Conservation (phyloP, 2,329 filamentous ascomycete species). For the Chaetomium globosum region DNA sequence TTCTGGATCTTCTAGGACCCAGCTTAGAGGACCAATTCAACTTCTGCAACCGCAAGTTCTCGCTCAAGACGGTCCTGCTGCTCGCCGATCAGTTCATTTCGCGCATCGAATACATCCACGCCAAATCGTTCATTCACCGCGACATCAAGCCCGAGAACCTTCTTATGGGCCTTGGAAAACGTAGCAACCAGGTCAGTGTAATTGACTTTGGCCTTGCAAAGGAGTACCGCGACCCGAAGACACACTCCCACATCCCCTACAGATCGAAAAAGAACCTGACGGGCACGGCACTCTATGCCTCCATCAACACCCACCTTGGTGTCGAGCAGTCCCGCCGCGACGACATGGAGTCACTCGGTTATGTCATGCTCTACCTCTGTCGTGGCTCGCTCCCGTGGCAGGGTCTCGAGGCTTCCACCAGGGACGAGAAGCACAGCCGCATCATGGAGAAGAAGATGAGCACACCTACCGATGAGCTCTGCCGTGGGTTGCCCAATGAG, state of each 20-base stretch:
- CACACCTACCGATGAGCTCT: constrained; percentile 95
- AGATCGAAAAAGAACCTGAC: constrained; percentile 99
- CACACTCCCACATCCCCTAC: constrained; percentile 99
- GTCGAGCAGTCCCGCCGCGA: constrained; percentile 98
- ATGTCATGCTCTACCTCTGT: constrained; percentile 99
- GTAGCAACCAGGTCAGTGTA: constrained; percentile 98
- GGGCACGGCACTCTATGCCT: constrained; percentile 96
- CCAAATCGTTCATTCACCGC: constrained; percentile 99
- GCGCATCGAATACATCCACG: constrained; percentile 99
- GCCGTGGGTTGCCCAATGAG: constrained; percentile 98
- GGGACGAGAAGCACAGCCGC: constrained; percentile 99
- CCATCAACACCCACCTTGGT: constrained; percentile 97
- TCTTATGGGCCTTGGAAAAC: constrained; percentile 98
- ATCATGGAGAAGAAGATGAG: constrained; percentile 99
- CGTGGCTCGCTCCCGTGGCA: constrained; percentile 98
- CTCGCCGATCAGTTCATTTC: constrained; percentile 98
- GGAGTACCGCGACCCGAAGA: constrained; percentile 99
- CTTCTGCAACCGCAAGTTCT: constrained; percentile 99
- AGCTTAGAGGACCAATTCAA: constrained; percentile 98
- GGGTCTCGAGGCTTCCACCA: constrained; percentile 95
- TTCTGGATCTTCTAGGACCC: constrained; percentile 92
- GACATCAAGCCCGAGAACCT: constrained; percentile 99
- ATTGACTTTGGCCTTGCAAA: constrained; percentile 99
- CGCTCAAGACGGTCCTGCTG: constrained; percentile 94
- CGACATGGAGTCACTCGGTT: constrained; percentile 98